Evolutionary conservation across 352 stramenopile species (phyloP), one percentile per base, ranked within the genome.

Genomic region (Phytophthora megakarya): DNA sequence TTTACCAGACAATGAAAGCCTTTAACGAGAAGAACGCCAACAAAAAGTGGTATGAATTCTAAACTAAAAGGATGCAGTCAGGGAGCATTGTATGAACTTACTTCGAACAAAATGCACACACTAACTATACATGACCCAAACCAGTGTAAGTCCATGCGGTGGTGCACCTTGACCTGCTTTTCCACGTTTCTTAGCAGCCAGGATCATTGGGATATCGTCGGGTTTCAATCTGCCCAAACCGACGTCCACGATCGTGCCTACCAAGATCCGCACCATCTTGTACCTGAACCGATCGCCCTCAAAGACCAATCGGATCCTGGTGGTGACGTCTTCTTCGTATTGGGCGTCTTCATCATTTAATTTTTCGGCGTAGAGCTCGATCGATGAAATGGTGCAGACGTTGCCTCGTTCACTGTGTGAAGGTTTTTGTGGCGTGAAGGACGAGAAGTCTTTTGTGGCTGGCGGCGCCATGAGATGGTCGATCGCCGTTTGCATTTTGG

Each of bases 41-140:
- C 61, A 93, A 95, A 51, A 95, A 93, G 52, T 93, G 85, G 81
- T 93, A 91, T 72, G 80, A 93, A 54, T 87, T 91, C n/a, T 92
- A 71, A 52, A 3, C 38, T 22, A 66, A 46, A 32, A 26, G n/a
- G 26, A 3, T 25, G 26, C 13, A 48, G 26, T 10, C 23, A 55
- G 25, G 38, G 42, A 54, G 8, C 50, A 58, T 3, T 50, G 48
- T 39, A 38, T 9, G 11, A 55, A 16, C 22, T 46, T 56, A 40
- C 26, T 60, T 61, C 21, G 46, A 47, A 56, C 39, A 58, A 61
- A 57, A 61, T 60, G 46, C 38, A 57, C 47, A 42, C 39, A 61
- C 26, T 52, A 26, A 53, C 35, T 48, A 39, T 73, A 73, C 44
- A 73, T 76, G 48, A 71, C 33, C 69, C 69, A 76, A 5, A 73